Conservation (phyloP, 768 basidiomycete genomes). For the Lactarius quietus region DNA sequence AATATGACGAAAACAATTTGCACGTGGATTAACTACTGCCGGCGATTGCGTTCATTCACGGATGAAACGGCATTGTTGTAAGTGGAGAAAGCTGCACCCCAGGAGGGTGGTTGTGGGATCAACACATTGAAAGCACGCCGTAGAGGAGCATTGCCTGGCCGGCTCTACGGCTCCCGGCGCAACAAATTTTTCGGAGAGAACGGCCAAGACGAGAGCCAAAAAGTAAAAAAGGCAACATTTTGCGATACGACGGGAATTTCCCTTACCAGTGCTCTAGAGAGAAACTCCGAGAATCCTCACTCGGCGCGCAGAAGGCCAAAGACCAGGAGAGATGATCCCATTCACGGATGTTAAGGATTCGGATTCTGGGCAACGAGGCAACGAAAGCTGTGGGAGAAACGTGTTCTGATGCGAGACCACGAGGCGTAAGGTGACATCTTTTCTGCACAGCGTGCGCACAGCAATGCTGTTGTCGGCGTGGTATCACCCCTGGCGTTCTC, state of each 20-base stretch:
- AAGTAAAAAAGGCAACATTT: slow-evolving; percentile 7
- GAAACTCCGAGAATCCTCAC: slow-evolving; percentile 18
- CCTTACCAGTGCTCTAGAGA: not conserved
- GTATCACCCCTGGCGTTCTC: slow-evolving; percentile 4
- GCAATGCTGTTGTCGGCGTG: slow-evolving; percentile 13
- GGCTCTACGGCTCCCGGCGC: slow-evolving; percentile 1
- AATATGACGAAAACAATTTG: not conserved
- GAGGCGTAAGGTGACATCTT: not conserved
- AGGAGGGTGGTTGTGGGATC: not conserved
- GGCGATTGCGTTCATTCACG: not conserved
- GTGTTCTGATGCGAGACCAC: not conserved
- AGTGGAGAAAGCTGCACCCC: slow-evolving; percentile 4
- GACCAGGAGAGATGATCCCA: not conserved
- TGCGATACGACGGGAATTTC: slow-evolving; percentile 2
- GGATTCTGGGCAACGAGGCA: not conserved
- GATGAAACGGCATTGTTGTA: not conserved
- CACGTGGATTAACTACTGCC: not conserved
- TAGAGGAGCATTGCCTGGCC: not conserved
- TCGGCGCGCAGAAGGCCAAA: not conserved
- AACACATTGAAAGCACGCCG: slow-evolving; percentile 3
- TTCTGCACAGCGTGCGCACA: slow-evolving; percentile 8
- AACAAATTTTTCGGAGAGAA: slow-evolving; percentile 2
- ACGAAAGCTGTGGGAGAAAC: not conserved
- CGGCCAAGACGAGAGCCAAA: not conserved
- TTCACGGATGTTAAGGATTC: not conserved